Percentiles rank a stretch among this genome's conserved stretches.
Conservation (phyloP, 352 stramenopile genomes). For the Phytophthora constricta region DNA sequence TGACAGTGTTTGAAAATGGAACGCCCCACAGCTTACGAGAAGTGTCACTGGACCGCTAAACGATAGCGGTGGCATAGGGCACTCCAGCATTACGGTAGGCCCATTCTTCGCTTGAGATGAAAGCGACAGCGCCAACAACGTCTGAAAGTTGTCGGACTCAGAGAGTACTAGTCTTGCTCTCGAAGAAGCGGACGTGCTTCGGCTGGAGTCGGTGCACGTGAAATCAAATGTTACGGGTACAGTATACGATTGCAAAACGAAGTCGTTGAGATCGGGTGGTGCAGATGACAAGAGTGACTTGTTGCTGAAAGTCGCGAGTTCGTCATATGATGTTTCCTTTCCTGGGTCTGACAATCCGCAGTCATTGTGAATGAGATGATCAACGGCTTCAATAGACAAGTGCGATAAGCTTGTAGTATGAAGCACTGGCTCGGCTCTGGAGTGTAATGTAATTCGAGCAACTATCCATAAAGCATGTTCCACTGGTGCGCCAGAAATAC, state of each 20-base stretch:
- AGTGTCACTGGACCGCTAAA: constrained; percentile 65
- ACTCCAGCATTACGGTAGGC: constrained; percentile 52
- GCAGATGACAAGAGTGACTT: background rate
- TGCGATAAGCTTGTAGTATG: background rate
- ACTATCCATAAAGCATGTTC: constrained; percentile 44
- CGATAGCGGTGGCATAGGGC: constrained; percentile 55
- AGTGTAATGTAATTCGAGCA: constrained; percentile 24
- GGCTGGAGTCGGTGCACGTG: constrained; percentile 51
- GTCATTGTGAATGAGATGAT: constrained; percentile 12
- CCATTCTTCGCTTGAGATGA: constrained; percentile 19
- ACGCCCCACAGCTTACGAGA: constrained; percentile 53
- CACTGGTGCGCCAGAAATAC: constrained; percentile 37
- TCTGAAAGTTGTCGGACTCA: constrained; percentile 23
- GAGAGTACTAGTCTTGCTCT: constrained; percentile 51
- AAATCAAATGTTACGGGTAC: constrained; percentile 49
- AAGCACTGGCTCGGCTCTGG: background rate
- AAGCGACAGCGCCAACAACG: constrained; percentile 18
- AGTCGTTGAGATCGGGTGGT: background rate
- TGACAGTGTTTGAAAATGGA: constrained; percentile 70
- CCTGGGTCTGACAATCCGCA: background rate
- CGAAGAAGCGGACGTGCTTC: constrained; percentile 39
- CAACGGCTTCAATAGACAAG: constrained; percentile 17
- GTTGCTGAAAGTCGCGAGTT: background rate
- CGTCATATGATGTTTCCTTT: constrained; percentile 3
- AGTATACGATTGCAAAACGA: constrained; percentile 5